Evolutionary conservation across 2,329 filamentous ascomycete species (phyloP).

Genomic region (Xylogone sp.): DNA sequence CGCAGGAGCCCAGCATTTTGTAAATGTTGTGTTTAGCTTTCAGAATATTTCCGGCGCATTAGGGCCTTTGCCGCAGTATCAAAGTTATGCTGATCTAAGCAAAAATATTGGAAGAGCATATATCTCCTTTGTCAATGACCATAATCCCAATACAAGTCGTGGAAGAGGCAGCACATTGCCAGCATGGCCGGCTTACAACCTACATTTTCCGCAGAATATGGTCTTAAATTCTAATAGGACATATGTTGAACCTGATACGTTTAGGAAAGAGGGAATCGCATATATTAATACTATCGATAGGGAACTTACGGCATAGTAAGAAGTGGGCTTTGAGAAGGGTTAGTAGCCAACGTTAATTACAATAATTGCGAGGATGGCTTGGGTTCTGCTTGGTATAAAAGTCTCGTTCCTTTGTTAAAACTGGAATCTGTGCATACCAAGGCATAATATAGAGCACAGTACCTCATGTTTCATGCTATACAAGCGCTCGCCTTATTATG

Average conservation of each 20-base stretch:
- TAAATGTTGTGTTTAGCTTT: slow-evolving; percentile 47
- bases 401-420: no score
- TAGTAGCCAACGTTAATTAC: no score
- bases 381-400: no score
- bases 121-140: slow-evolving; percentile 35
- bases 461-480: no score
- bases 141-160: slow-evolving; percentile 37
- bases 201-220: slow-evolving; percentile 37
- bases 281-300: slow-evolving; percentile 38
- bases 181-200: slow-evolving; percentile 37
- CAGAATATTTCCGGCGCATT: slow-evolving; percentile 45
- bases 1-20: slow-evolving; percentile 42
- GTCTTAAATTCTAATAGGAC: slow-evolving; percentile 38
- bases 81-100: slow-evolving; percentile 29
- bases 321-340: no score
- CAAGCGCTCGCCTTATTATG: no score
- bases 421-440: no score
- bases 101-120: slow-evolving; percentile 19
- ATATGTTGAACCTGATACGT: slow-evolving; percentile 44
- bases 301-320: slow-evolving; percentile 18
- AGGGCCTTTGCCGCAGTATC: slow-evolving; percentile 40
- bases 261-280: slow-evolving; percentile 41
- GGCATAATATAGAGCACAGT: no score
- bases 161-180: slow-evolving; percentile 26
- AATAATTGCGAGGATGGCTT: no score